phyloP scores from a whole-genome alignment of 805 yeast species.

The Wilhelminamyces savonicus region DNA sequence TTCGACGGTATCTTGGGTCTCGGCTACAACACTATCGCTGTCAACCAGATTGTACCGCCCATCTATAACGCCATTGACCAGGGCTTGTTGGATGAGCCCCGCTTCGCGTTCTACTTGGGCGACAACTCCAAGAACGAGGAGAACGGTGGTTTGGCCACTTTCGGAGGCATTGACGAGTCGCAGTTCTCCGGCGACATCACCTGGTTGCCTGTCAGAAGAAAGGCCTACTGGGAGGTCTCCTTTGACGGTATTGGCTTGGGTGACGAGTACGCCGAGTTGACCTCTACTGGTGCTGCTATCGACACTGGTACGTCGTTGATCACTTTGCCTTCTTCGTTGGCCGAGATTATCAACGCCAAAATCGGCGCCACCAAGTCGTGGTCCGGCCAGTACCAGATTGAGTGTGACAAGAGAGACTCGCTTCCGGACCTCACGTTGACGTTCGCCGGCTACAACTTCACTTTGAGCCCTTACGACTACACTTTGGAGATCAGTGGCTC shows the following conservation, averaged over 20 bases:
- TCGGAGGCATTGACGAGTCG: constrained; percentile 86
- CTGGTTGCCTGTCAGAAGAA: constrained; percentile 97
- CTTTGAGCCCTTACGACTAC: constrained; percentile 85
- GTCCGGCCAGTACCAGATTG: constrained; percentile 95
- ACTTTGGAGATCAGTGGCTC: constrained; percentile 91
- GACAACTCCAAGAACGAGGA: constrained; percentile 59
- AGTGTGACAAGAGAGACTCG: constrained; percentile 76
- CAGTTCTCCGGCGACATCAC: constrained; percentile 79
- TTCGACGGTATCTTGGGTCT: constrained; percentile 97
- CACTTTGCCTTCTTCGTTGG: constrained; percentile 90
- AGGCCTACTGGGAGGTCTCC: constrained; percentile 99
- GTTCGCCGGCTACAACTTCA: constrained; percentile 86
- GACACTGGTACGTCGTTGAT: constrained; percentile 98
- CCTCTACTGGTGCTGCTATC: constrained; percentile 89
- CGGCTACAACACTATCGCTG: constrained; percentile 89
- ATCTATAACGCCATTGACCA: constrained; percentile 79
- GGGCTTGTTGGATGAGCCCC: constrained; percentile 77
- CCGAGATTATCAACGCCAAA: constrained; percentile 90
- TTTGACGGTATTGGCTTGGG: constrained; percentile 90
- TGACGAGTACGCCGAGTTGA: constrained; percentile 80
- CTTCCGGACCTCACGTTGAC: constrained; percentile 91
- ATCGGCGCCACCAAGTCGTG: constrained; percentile 97
- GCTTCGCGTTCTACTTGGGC: constrained; percentile 89
- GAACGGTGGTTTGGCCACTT: constrained; percentile 87
- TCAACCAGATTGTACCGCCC: constrained; percentile 87